Conservation (phyloP, 345 rosid genomes). For the Excoecaria agallocha region DNA sequence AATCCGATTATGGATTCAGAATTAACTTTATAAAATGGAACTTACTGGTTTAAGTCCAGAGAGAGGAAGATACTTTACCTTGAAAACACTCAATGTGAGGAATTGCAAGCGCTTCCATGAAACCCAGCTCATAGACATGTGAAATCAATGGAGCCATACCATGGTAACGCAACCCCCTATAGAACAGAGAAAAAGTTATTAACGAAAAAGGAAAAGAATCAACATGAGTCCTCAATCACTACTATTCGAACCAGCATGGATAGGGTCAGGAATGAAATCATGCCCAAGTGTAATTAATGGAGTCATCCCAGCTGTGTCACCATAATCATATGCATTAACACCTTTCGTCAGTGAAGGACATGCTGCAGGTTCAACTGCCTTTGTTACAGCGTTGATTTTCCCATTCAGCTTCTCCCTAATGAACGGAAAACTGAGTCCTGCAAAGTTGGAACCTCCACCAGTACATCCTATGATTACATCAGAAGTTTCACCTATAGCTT, state of each 20-base stretch:
- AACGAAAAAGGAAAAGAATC: slow-evolving; percentile 2
- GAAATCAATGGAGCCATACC: slow-evolving; percentile 94
- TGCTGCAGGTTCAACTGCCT: slow-evolving; percentile 86
- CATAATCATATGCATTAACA: slow-evolving; percentile 80
- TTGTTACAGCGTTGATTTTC: slow-evolving; percentile 70
- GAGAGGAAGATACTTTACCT: slow-evolving; percentile 36
- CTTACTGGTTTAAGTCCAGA: not conserved
- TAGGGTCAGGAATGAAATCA: slow-evolving; percentile 95
- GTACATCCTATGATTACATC: slow-evolving; percentile 91
- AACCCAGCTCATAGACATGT: slow-evolving; percentile 74
- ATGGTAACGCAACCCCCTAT: slow-evolving; percentile 91
- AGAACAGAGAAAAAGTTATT: slow-evolving; percentile 10
- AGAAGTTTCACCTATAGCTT: slow-evolving; percentile 70
- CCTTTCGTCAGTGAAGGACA: slow-evolving; percentile 93
- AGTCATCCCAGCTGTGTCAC: slow-evolving; percentile 86
- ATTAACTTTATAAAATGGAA: not conserved
- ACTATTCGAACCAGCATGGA: slow-evolving; percentile 66
- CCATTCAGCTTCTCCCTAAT: slow-evolving; percentile 85
- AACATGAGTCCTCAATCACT: not conserved
- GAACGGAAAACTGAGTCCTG: slow-evolving; percentile 88
- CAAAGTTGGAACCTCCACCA: slow-evolving; percentile 95
- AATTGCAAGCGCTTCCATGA: slow-evolving; percentile 83
- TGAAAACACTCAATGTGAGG: slow-evolving; percentile 84
- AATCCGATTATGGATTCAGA: not conserved
- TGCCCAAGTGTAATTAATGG: slow-evolving; percentile 95